A percentile compares a stretch with the other conserved stretches of the same genome.
These are phyloP conservation scores for Talaromyces marneffei DNA, from an alignment of 2,329 filamentous ascomycete species.

Conservation along the genomic window DNA sequence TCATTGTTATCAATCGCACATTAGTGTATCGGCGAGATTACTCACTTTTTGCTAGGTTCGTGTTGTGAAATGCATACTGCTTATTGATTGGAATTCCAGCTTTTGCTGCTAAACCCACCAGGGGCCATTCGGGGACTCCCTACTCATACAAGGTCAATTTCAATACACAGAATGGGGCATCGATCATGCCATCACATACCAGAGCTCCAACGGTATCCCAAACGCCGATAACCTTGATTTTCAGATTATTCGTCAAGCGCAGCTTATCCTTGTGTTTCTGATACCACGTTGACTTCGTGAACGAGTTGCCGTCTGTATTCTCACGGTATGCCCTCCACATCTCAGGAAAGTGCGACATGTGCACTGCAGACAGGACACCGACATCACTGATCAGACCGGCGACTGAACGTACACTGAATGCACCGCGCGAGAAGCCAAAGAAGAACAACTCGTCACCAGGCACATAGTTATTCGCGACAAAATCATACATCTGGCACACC, in stretches of 20 bases:
- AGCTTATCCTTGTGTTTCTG: background rate
- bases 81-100: constrained; percentile 26
- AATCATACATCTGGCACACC: constrained; percentile 15
- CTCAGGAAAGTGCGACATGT: background rate
- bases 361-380: constrained; percentile 21
- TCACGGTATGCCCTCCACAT: background rate
- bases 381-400: constrained; percentile 31
- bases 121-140: background rate
- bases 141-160: background rate
- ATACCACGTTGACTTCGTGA: background rate
- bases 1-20: background rate
- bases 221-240: constrained; percentile 28
- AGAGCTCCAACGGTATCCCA: constrained; percentile 32
- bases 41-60: constrained; percentile 22
- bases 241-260: constrained; percentile 15
- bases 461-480: constrained; percentile 31
- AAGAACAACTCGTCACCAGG: constrained; percentile 34
- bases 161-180: background rate
- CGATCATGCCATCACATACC: background rate
- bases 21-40: background rate
- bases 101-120: background rate
- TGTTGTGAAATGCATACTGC: constrained; percentile 30
- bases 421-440: constrained; percentile 33
- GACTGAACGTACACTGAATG: constrained; percentile 33
- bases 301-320: background rate